Conservation (phyloP, 2,329 filamentous ascomycete species). For the Botryotinia calthae region DNA sequence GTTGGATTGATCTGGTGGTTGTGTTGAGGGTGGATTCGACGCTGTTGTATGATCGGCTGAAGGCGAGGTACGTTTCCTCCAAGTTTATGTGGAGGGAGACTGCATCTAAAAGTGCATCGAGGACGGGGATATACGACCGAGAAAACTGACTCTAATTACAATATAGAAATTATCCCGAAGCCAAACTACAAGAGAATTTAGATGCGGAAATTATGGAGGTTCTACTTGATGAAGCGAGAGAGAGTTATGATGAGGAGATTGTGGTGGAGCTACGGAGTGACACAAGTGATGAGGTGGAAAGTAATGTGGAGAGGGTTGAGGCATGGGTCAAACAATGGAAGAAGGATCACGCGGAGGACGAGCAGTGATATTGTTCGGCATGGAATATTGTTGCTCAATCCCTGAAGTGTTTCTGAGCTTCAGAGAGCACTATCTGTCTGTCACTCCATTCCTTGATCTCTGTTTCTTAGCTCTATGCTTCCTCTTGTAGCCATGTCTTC, state of each 20-base stretch:
- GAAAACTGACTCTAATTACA: background rate
- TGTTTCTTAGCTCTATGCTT: constrained; percentile 26
- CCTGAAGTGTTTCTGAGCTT: background rate
- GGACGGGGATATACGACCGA: background rate
- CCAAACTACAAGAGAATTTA: constrained; percentile 92
- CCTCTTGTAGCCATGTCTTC: constrained; percentile 65
- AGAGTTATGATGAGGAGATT: constrained; percentile 81
- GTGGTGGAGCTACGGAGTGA: constrained; percentile 88
- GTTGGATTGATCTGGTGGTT: constrained; percentile 93
- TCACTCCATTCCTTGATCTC: constrained; percentile 7
- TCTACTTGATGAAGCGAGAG: constrained; percentile 81
- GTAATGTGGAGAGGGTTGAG: constrained; percentile 80
- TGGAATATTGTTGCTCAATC: background rate
- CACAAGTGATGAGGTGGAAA: constrained; percentile 78
- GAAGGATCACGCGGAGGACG: constrained; percentile 52
- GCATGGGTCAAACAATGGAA: constrained; percentile 83
- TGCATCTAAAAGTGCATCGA: background rate
- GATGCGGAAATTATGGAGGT: constrained; percentile 98
- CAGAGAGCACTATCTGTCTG: background rate
- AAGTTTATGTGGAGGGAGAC: background rate
- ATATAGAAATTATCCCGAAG: constrained; percentile 71
- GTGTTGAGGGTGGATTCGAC: constrained; percentile 81
- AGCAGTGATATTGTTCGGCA: constrained; percentile 20
- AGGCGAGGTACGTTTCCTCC: constrained; percentile 54
- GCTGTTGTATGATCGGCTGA: constrained; percentile 79